Conservation (phyloP, 139 green algal genomes). For the Zygnema circumcarinatum region DNA sequence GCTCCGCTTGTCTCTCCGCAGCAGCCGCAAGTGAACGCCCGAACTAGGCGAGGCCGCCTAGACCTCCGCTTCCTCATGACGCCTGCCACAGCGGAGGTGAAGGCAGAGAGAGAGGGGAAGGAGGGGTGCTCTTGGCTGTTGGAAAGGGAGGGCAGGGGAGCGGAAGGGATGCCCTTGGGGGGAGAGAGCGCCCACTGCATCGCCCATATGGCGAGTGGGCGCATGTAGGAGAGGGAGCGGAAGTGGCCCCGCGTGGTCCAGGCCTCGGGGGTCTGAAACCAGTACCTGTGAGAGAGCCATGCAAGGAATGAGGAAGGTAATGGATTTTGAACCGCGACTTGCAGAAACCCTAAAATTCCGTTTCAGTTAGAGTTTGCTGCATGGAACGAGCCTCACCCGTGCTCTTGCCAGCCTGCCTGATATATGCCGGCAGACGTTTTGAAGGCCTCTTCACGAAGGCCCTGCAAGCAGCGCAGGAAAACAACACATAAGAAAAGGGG, state of each 20-base stretch:
- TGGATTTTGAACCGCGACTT: neutral
- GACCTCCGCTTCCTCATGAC: neutral
- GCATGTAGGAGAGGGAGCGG: constrained; percentile 62
- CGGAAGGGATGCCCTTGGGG: neutral
- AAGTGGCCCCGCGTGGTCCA: constrained; percentile 54
- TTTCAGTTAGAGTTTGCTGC: neutral
- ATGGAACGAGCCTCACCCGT: constrained; percentile 39
- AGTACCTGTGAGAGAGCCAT: constrained; percentile 57
- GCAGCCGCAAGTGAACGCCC: neutral
- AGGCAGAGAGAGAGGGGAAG: neutral
- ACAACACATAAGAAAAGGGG: neutral
- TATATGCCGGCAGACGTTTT: constrained; percentile 51
- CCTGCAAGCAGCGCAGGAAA: constrained; percentile 20
- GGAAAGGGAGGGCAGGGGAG: neutral
- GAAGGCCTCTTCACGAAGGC: constrained; percentile 45
- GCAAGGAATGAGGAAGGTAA: neutral
- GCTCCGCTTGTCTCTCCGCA: neutral
- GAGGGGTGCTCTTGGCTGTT: neutral
- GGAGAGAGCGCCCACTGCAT: constrained; percentile 51
- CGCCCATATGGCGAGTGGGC: constrained; percentile 58
- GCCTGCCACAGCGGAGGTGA: neutral
- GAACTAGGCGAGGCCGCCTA: neutral
- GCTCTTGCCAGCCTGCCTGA: constrained; percentile 45
- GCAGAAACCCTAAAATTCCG: neutral
- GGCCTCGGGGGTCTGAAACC: constrained; percentile 62